These are phyloP conservation scores for Flaveria robusta DNA, from an alignment of 129 eudicot genomes.

Conservation along the genomic window DNA sequence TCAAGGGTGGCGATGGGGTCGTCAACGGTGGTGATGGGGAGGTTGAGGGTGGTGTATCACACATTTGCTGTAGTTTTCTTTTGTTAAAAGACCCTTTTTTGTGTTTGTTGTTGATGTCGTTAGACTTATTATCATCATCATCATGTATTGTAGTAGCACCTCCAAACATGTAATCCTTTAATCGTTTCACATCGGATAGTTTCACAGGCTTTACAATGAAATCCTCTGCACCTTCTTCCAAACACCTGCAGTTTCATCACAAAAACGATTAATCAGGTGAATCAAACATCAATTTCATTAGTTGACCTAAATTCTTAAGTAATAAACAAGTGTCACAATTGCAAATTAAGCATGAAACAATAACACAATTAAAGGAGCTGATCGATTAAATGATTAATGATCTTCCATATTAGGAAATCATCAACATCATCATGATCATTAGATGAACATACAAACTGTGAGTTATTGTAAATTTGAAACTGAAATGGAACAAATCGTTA, in stretches of 20 bases:
- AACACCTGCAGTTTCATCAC: slow-evolving; percentile 49
- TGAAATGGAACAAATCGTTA: slow-evolving; percentile 17
- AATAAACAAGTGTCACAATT: no score
- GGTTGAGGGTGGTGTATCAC: slow-evolving; percentile 41
- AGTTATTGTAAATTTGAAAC: no score
- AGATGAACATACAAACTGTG: neutral
- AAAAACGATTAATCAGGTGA: no score
- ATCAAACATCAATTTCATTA: no score
- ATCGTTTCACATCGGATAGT: slow-evolving; percentile 67
- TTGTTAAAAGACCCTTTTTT: slow-evolving; percentile 56
- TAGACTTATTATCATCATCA: neutral
- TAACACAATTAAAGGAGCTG: neutral
- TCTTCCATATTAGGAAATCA: slow-evolving; percentile 25
- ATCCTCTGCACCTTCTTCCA: slow-evolving; percentile 98
- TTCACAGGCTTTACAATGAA: slow-evolving; percentile 88
- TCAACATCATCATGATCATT: neutral
- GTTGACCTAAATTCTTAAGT: no score
- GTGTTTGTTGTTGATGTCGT: slow-evolving; percentile 18
- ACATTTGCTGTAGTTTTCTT: slow-evolving; percentile 60
- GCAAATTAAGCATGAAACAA: no score
- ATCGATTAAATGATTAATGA: neutral
- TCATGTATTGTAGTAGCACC: neutral
- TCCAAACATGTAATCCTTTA: slow-evolving; percentile 72
- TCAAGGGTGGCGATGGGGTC: slow-evolving; percentile 21
- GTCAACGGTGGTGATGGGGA: slow-evolving; percentile 27